Evolutionary conservation across 2,329 filamentous ascomycete species (phyloP), one percentile per base, ranked within the genome.

Genomic region (Colletotrichum salicis): DNA sequence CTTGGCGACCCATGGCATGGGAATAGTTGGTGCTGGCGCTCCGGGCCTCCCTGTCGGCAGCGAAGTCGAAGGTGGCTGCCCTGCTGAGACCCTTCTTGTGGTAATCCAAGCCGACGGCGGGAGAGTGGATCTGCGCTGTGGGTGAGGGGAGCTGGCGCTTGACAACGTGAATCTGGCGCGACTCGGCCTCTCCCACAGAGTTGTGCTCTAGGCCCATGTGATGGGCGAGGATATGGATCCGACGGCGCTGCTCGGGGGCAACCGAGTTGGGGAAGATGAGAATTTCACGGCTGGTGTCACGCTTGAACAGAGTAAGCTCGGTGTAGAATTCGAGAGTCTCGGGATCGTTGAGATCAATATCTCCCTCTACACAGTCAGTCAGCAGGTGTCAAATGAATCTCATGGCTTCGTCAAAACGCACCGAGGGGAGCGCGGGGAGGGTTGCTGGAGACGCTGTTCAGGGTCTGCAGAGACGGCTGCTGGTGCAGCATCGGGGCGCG

Each of bases 1-100:
- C 92, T 76, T 96, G 94, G 74, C 96, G 91, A 27, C 93, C 92
- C 71, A 97, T 88, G 2, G 93, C 89, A 77, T 91, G 91, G 75
- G 81, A 77, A 76, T 95, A 96, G 75, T 92, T 92, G 75, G 89
- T 91, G 60, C 87, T 87, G 24, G 91, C 91, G 37, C 84, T 85
- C 24, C 88, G 84, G 27, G 93, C 92, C 73, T 92, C 93, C 65
- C 93, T 89, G 63, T 93, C 90, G 74, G 95, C 93, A 75, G 94
- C 95, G 82, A 98, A 98, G 82, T 98, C 96, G 75, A 97, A 97
- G 2, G 96, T 98, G n/a, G 96, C 96, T 19, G 96, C 95, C 74
- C 96, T 92, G 84, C 95, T 97, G 45, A 99, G 86, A 5, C 92
- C 93, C 72, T 96, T 93, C 76, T 96, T 92, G 76, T 94, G 92